Conservation (phyloP, 495 filamentous ascomycete genomes). For the Neurospora sp. region DNA sequence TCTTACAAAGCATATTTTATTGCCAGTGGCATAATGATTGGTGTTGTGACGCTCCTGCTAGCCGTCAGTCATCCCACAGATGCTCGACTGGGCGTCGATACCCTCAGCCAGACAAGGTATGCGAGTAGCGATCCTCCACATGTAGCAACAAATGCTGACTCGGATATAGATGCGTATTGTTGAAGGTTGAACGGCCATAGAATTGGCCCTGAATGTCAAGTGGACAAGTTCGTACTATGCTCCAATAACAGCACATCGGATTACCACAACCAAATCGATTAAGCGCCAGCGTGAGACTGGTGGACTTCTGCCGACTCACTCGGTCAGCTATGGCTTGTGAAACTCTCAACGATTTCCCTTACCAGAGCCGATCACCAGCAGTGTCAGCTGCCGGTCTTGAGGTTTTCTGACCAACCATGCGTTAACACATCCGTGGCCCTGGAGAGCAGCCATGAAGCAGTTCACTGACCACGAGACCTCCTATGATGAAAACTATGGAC, state of each 20-base stretch:
- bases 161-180: neutral
- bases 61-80: neutral
- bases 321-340: neutral
- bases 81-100: neutral
- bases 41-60: neutral
- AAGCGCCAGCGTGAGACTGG: neutral
- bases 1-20: neutral
- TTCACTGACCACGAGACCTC: neutral
- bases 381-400: neutral
- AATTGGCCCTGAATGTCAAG: neutral
- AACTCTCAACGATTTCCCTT: neutral
- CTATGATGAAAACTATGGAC: neutral
- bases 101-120: neutral
- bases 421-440: slow-evolving; percentile 2
- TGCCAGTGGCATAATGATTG: neutral
- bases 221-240: neutral
- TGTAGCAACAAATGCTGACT: neutral
- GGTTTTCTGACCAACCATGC: slow-evolving; percentile 2
- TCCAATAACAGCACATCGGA: neutral
- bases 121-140: neutral
- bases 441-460: neutral
- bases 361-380: neutral
- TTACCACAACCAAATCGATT: neutral
- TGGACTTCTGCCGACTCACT: neutral
- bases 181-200: neutral